Evolutionary conservation across 495 filamentous ascomycete species (phyloP).

Genomic region (Astrothelium macrocarpum): DNA sequence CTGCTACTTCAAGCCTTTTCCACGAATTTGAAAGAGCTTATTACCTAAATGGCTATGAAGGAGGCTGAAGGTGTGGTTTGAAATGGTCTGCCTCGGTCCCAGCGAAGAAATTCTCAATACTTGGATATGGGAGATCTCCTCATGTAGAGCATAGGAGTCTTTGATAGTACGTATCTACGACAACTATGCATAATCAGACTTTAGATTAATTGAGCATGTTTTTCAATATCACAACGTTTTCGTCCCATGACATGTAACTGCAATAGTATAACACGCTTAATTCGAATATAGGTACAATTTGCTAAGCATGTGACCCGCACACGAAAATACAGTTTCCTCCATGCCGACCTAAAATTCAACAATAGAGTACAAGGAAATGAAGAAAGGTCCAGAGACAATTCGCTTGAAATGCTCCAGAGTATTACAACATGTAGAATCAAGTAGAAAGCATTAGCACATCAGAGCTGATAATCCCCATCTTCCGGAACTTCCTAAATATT

Average conservation of each 20-base stretch:
- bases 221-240: too few species aligned
- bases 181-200: too few species aligned
- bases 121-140: too few species aligned
- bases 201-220: too few species aligned
- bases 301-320: constrained; percentile 1
- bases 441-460: constrained; percentile 7
- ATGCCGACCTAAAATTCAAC: neutral
- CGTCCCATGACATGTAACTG: neutral
- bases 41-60: too few species aligned
- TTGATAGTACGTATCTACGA: too few species aligned
- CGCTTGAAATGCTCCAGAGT: neutral
- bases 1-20: too few species aligned
- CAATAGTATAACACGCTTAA: neutral
- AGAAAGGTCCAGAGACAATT: neutral
- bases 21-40: too few species aligned
- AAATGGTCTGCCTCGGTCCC: too few species aligned
- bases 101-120: too few species aligned
- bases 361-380: constrained; percentile 1
- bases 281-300: neutral
- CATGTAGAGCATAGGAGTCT: too few species aligned
- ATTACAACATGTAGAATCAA: neutral
- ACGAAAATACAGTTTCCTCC: neutral
- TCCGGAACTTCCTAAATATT: neutral
- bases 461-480: neutral
- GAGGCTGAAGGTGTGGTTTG: too few species aligned